phyloP scores from a whole-genome alignment of 345 rosid genomes.

The Eucalyptus paniculata region DNA sequence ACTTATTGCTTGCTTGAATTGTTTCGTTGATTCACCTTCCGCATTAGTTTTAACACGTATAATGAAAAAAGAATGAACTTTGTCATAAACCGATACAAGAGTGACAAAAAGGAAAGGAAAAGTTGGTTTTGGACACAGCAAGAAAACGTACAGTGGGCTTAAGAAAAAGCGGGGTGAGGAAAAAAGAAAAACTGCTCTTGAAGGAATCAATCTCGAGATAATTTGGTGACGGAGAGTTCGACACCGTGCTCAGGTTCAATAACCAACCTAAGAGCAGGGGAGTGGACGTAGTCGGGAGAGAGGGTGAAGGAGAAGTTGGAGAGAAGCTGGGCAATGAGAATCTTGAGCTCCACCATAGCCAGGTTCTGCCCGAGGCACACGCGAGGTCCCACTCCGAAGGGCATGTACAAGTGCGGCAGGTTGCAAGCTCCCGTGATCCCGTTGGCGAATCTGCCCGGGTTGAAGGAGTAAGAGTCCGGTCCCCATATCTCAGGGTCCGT shows the following conservation, averaged over 20 bases:
- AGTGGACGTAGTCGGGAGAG: slow-evolving; percentile 16
- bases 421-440: slow-evolving; percentile 25
- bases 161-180: background rate
- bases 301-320: slow-evolving; percentile 22
- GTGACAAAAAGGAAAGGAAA: background rate
- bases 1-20: background rate
- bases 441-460: slow-evolving; percentile 19
- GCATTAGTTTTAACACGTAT: background rate
- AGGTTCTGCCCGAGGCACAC: slow-evolving; percentile 36
- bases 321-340: slow-evolving; percentile 6
- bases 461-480: slow-evolving; percentile 14
- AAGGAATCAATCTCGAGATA: background rate
- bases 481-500: slow-evolving; percentile 45
- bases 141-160: background rate
- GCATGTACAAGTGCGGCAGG: slow-evolving; percentile 23
- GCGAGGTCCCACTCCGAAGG: slow-evolving; percentile 36
- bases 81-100: background rate
- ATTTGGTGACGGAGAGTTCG: slow-evolving; percentile 10
- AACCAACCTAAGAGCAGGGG: slow-evolving; percentile 19
- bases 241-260: slow-evolving; percentile 29
- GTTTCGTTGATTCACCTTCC: background rate
- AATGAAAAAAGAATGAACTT: background rate
- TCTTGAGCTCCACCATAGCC: slow-evolving; percentile 36
- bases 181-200: background rate
- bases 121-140: background rate